phyloP scores from a whole-genome alignment of 2,329 filamentous ascomycete genomes.

The Fusarium annulatum region DNA sequence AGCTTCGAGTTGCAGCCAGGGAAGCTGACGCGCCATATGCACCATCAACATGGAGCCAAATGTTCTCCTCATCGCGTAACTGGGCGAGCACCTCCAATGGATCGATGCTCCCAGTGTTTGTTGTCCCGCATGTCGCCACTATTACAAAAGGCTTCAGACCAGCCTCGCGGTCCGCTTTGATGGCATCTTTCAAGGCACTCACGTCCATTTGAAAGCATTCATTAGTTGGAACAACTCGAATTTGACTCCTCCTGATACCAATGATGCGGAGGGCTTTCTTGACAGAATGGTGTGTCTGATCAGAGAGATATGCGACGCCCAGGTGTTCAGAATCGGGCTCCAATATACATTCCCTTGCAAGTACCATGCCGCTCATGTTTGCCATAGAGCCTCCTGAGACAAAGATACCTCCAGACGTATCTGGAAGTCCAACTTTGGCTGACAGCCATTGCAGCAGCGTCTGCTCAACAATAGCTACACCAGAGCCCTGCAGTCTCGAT shows the following conservation, averaged over 20 bases:
- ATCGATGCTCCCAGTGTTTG: slow-evolving; percentile 12
- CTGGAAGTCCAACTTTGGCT: slow-evolving; percentile 4
- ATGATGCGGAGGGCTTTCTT: slow-evolving; percentile 5
- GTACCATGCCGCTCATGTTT: slow-evolving; percentile 20
- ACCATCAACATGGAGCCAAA: slow-evolving; percentile 23
- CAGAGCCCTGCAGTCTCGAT: slow-evolving; percentile 6
- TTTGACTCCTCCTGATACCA: neutral
- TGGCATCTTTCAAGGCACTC: neutral
- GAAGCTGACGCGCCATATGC: slow-evolving; percentile 17
- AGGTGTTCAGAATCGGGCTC: neutral
- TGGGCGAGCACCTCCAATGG: neutral
- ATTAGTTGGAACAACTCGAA: neutral
- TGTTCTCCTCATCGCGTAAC: neutral
- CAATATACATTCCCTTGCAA: slow-evolving; percentile 6
- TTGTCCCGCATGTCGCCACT: slow-evolving; percentile 7
- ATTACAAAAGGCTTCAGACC: slow-evolving; percentile 12
- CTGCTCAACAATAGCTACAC: slow-evolving; percentile 7
- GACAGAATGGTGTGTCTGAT: slow-evolving; percentile 20
- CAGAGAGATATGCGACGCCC: slow-evolving; percentile 7
- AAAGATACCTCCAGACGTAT: slow-evolving; percentile 5
- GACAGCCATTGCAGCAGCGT: slow-evolving; percentile 13
- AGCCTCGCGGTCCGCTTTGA: neutral
- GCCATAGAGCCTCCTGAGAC: slow-evolving; percentile 21
- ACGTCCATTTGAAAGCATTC: neutral
- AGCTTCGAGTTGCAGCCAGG: neutral